A percentile compares a stretch with the other conserved stretches of the same genome.
Evolutionary conservation across 257 asterid species (phyloP).

Genomic region (Osmanthus fragrans): DNA sequence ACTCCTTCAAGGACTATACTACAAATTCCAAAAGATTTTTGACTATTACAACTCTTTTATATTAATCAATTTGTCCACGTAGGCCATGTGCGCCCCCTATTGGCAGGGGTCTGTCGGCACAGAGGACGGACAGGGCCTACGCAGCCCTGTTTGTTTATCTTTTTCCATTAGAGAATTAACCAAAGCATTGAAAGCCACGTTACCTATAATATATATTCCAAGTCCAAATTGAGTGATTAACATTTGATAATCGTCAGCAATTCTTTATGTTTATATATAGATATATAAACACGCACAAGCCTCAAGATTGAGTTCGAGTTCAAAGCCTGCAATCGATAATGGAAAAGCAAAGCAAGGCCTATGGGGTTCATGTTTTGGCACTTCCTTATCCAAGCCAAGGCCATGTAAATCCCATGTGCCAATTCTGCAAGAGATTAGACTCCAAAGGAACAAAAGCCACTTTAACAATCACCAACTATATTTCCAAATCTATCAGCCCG

Average conservation of each 20-base stretch:
- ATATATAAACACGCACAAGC: neutral
- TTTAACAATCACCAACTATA: conserved; percentile 58
- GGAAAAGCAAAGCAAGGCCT: conserved; percentile 28
- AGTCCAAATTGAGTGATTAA: neutral
- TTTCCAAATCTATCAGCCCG: conserved; percentile 42
- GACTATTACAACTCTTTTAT: no score
- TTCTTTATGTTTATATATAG: no score
- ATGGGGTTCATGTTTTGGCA: conserved; percentile 50
- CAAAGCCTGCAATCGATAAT: conserved; percentile 5
- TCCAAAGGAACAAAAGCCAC: conserved; percentile 57
- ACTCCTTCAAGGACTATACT: no score
- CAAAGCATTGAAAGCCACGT: no score
- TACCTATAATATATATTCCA: no score
- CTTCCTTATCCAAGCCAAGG: conserved; percentile 88
- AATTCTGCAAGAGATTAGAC: conserved; percentile 67
- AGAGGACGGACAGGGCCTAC: no score
- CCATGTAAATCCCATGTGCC: conserved; percentile 78
- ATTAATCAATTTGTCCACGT: no score
- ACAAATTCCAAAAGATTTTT: no score
- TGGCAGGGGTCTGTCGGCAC: no score
- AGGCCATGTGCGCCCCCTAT: no score
- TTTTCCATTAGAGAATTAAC: no score
- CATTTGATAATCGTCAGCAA: neutral
- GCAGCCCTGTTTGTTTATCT: no score
- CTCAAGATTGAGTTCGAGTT: neutral